Evolutionary conservation across 2,329 filamentous ascomycete species (phyloP).

Genomic region (Cylindrodendrum hubeiense): DNA sequence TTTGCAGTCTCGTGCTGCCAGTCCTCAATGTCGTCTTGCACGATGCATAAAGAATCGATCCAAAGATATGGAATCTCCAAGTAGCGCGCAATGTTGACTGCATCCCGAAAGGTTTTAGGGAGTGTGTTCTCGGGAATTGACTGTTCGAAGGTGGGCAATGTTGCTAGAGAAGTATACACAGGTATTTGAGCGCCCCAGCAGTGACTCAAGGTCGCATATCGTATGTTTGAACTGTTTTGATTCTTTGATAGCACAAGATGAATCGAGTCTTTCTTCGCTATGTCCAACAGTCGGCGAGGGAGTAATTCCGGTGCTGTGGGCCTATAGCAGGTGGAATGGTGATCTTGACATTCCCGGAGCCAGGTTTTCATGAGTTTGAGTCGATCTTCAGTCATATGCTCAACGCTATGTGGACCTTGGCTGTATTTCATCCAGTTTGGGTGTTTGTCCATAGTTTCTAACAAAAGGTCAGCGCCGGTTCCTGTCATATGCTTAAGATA

Average conservation of each 20-base stretch:
- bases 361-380: background rate
- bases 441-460: background rate
- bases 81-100: background rate
- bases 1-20: conserved; percentile 9
- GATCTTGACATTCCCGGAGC: background rate
- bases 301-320: background rate
- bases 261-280: background rate
- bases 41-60: conserved; percentile 16
- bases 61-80: conserved; percentile 11
- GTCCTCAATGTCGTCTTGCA: conserved; percentile 9
- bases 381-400: background rate
- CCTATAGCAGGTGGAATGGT: background rate
- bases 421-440: background rate
- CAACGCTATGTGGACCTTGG: background rate
- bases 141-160: background rate
- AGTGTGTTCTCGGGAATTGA: background rate
- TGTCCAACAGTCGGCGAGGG: background rate
- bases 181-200: background rate
- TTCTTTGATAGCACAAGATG: background rate
- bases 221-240: background rate
- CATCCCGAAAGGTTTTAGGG: background rate
- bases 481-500: background rate
- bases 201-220: conserved; percentile 3
- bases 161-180: background rate
- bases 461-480: background rate